Evolutionary conservation across 2,329 filamentous ascomycete genomes (phyloP).

Genomic region (Diaporthe eres): DNA sequence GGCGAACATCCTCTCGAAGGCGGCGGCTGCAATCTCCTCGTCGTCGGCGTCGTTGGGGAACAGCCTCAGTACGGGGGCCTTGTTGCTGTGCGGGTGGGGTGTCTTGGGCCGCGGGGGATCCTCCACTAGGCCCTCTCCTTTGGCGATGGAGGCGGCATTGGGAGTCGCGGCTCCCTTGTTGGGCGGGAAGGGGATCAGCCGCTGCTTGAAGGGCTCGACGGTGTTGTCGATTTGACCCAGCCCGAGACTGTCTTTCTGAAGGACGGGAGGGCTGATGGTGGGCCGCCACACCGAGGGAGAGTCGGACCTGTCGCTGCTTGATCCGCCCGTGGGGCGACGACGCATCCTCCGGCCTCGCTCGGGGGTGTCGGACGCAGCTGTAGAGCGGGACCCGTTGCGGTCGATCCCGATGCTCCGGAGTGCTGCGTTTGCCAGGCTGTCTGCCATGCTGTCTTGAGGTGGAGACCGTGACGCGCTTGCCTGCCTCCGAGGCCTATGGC

Average conservation of each 20-base stretch:
- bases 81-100: constrained; percentile 24
- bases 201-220: constrained; percentile 37
- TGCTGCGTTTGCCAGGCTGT: constrained; percentile 29
- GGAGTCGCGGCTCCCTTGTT: constrained; percentile 20
- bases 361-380: neutral
- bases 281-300: constrained; percentile 40
- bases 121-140: neutral
- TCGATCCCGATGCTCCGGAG: constrained; percentile 40
- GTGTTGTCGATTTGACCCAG: constrained; percentile 8
- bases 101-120: constrained; percentile 34
- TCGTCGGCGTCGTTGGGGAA: constrained; percentile 40
- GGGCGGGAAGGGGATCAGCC: constrained; percentile 39
- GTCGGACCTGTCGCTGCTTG: constrained; percentile 41
- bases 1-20: constrained; percentile 38
- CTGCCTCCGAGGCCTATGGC: constrained; percentile 25
- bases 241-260: constrained; percentile 41
- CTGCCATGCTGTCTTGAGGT: constrained; percentile 32
- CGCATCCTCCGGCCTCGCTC: constrained; percentile 38
- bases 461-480: constrained; percentile 29
- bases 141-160: constrained; percentile 1
- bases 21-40: constrained; percentile 40
- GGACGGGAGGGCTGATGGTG: constrained; percentile 41
- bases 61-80: constrained; percentile 29
- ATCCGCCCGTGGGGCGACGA: constrained; percentile 36
- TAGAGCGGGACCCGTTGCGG: constrained; percentile 32